Percentiles rank a stretch among this genome's conserved stretches.
Conservation (phyloP, 31 red algal genomes). For the Asparagopsis taxiformis region DNA sequence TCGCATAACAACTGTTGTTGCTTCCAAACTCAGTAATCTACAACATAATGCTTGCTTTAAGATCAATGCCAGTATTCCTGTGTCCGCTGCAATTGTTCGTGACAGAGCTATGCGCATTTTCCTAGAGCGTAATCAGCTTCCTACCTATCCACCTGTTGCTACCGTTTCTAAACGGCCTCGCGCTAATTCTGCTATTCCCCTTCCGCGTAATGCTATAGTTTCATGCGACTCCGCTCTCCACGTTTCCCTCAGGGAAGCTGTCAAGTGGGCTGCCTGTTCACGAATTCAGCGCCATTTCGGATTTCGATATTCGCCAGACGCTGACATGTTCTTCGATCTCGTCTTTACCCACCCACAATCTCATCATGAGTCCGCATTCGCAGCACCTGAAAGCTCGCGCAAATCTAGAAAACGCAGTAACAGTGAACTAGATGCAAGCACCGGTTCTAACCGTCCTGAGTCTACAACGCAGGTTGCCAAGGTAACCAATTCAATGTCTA, state of each 20-base stretch:
- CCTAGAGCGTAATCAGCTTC: too few relatives aligned
- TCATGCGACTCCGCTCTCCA: neutral
- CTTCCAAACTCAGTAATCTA: neutral
- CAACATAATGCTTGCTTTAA: neutral
- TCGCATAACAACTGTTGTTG: neutral
- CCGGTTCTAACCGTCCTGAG: too few relatives aligned
- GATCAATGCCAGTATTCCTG: neutral
- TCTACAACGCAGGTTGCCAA: too few relatives aligned
- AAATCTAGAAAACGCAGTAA: too few relatives aligned
- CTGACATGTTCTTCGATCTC: slow-evolving; percentile 16
- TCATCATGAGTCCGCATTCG: slow-evolving; percentile 3
- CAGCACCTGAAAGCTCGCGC: neutral
- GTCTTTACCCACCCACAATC: neutral
- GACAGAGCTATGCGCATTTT: neutral
- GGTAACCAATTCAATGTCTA: too few relatives aligned
- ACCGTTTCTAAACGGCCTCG: slow-evolving; percentile 16
- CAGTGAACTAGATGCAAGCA: too few relatives aligned
- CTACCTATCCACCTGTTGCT: too few relatives aligned
- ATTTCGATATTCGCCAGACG: slow-evolving; percentile 32
- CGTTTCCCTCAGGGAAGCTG: slow-evolving; percentile 41
- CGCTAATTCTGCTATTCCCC: neutral
- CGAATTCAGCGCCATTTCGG: neutral
- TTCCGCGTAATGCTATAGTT: too few relatives aligned
- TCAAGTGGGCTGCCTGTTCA: slow-evolving; percentile 18
- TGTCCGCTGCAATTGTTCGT: neutral